Evolutionary conservation across 1,139 yeast species (phyloP), one percentile per base, ranked within the genome.

Genomic region (Yamadazyma spencermartinsiae): DNA sequence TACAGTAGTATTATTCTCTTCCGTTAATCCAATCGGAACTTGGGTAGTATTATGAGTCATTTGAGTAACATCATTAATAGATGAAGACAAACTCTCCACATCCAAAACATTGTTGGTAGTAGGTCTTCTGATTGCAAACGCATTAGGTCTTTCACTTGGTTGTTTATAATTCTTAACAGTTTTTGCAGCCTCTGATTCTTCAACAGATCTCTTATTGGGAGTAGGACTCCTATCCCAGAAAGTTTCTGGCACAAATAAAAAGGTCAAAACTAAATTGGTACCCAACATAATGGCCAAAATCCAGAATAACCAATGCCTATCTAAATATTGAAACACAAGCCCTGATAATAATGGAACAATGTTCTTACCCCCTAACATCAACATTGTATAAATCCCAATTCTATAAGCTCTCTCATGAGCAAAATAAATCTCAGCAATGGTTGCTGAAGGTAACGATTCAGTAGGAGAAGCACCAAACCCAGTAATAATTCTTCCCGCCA

Each of bases 391-490:
- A 33, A 80, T 65, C 2, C 86, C 86, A 6, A 79, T 61, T 43
- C 86, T 66, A 52, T 79, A 80, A 6, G 86, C 86, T 44, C 86
- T 68, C 52, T 80, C 85, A 51, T 80, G 85, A 31, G 80, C 76
- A 52, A 79, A 80, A 52, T 74, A 80, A 35, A 80, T 76, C 50
- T 80, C 86, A 3, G 83, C 82, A 41, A 80, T 75, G 1, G 83
- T 76, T 1, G 85, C 74, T 14, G 78, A 68, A 1, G 86, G 84
- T 35, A 80, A 61, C 3, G 83, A 76, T 55, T 80, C 86, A 5
- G 80, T 74, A 2, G 85, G 82, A 1, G 82, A 68, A 14, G 80
- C 74, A 4, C 85, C 85, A 38, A 80, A 58, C 17, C 82, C 85
- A 51, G 74, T 72, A 11, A 80, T 54, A 2, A 80, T 65, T 49